A percentile compares a stretch with the other conserved stretches of the same genome.
phyloP scores from a whole-genome alignment of 768 basidiomycete species.

The Amylocystis lapponica region DNA sequence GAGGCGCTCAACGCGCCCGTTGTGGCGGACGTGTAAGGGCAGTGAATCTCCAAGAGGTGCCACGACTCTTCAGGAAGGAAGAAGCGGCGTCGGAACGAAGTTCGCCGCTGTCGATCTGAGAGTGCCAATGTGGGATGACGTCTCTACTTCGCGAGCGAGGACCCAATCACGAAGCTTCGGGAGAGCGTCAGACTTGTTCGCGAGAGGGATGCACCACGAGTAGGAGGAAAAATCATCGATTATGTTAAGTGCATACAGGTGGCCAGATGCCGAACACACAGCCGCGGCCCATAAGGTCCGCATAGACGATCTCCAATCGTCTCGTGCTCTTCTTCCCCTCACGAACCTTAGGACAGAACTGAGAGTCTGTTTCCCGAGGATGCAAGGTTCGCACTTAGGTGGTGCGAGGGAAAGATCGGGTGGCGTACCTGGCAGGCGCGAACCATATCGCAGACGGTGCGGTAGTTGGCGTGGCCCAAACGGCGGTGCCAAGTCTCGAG shows the following conservation, averaged over 20 bases:
- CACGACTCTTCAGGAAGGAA: slow-evolving; percentile 1
- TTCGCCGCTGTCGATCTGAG: slow-evolving; percentile 22
- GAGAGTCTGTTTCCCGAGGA: slow-evolving; percentile 36
- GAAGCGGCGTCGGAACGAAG: slow-evolving; percentile 5
- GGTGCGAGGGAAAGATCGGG: slow-evolving; percentile 15
- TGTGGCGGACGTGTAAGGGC: slow-evolving; percentile 35
- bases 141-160: slow-evolving; percentile 16
- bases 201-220: slow-evolving; percentile 30
- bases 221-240: slow-evolving; percentile 28
- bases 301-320: slow-evolving; percentile 24
- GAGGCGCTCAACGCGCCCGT: slow-evolving; percentile 30
- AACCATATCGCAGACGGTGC: slow-evolving; percentile 10
- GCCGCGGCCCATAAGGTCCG: slow-evolving; percentile 24
- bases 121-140: slow-evolving; percentile 10
- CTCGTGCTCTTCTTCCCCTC: no score
- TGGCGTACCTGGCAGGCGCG: slow-evolving; percentile 19
- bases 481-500: slow-evolving; percentile 21
- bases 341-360: no score
- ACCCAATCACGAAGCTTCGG: slow-evolving; percentile 25
- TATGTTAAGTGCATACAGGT: slow-evolving; percentile 25
- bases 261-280: slow-evolving; percentile 1
- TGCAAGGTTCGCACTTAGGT: slow-evolving; percentile 28
- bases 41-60: slow-evolving; percentile 14
- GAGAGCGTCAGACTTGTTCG: slow-evolving; percentile 22
- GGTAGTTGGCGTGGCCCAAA: slow-evolving; percentile 20